These are phyloP conservation scores for Achaetomium macrosporum DNA, from an alignment of 2,329 filamentous ascomycete species.

Conservation along the genomic window DNA sequence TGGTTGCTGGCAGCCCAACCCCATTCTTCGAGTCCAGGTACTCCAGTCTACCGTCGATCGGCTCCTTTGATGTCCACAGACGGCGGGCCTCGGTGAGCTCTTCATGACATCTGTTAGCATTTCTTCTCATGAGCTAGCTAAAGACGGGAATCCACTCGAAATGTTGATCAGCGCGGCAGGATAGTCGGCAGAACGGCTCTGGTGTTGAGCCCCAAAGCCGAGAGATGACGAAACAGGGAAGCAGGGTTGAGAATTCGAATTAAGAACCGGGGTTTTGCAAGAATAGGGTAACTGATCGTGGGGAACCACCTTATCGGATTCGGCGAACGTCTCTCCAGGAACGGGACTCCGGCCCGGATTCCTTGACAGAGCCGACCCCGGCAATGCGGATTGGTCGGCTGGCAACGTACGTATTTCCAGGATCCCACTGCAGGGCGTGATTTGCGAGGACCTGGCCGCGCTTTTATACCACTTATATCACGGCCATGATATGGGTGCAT, in stretches of 20 bases:
- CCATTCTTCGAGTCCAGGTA: neutral
- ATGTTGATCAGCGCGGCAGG: constrained; percentile 16
- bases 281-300: constrained; percentile 10
- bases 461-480: neutral
- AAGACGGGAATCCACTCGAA: constrained; percentile 4
- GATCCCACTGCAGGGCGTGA: constrained; percentile 5
- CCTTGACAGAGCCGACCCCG: constrained; percentile 13
- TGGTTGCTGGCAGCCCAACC: neutral
- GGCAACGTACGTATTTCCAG: neutral
- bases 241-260: neutral
- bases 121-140: neutral
- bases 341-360: constrained; percentile 22
- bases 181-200: constrained; percentile 10
- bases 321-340: constrained; percentile 13
- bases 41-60: neutral
- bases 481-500: neutral
- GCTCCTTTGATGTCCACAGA: neutral
- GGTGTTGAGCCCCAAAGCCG: constrained; percentile 10
- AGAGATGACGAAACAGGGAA: constrained; percentile 7
- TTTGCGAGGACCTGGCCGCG: constrained; percentile 11
- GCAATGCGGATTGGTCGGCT: constrained; percentile 13
- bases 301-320: constrained; percentile 9
- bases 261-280: constrained; percentile 19
- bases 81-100: neutral
- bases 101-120: neutral